Evolutionary conservation across 306 rosid genomes (phyloP).

Genomic region (Potentilla sterilis): DNA sequence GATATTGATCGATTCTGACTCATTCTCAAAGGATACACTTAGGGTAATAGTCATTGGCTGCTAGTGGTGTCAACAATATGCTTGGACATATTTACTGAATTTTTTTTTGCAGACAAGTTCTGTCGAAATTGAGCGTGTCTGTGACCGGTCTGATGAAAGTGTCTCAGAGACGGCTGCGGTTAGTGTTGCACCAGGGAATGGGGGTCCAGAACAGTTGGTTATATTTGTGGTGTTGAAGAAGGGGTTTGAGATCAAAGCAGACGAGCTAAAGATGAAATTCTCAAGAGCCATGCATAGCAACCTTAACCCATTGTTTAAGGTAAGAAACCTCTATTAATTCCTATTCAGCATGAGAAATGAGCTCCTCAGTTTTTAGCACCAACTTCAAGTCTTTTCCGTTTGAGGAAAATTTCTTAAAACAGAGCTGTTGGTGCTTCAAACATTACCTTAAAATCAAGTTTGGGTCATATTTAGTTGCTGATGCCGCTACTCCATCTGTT

Average conservation of each 20-base stretch:
- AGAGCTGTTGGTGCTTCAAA: not conserved
- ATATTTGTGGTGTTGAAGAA: conserved; percentile 58
- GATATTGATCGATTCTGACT: conserved; percentile 4
- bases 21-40: not conserved
- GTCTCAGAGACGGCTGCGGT: conserved; percentile 72
- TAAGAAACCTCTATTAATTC: not conserved
- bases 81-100: not conserved
- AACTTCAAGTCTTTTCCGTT: not conserved
- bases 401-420: not conserved
- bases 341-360: not conserved
- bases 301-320: conserved; percentile 87
- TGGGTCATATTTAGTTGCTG: not conserved
- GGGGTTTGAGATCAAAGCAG: conserved; percentile 45
- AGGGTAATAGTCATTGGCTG: not conserved
- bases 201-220: conserved; percentile 76
- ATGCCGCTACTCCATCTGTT: not conserved
- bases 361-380: not conserved
- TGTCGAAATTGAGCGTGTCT: conserved; percentile 67
- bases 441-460: not conserved
- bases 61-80: not conserved
- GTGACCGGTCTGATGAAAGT: conserved; percentile 64
- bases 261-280: conserved; percentile 45
- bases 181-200: conserved; percentile 46
- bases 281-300: conserved; percentile 69
- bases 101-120: conserved; percentile 53